These are phyloP conservation scores for Fomitopsis schrenkii DNA, from an alignment of 1,284 basidiomycete species.

Conservation along the genomic window DNA sequence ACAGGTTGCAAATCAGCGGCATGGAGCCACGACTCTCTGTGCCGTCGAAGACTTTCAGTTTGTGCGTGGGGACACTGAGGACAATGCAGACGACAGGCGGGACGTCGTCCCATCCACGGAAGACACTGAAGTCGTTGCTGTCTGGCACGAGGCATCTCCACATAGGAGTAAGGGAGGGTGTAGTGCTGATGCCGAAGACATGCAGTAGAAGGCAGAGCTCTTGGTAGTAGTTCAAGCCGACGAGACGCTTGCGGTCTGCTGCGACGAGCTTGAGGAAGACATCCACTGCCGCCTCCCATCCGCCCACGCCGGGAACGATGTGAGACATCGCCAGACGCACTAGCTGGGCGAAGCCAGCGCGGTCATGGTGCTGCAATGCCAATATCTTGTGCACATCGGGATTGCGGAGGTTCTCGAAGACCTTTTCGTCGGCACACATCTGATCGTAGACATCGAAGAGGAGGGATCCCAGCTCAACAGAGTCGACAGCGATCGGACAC, in stretches of 20 bases:
- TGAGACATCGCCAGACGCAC: slow-evolving; percentile 35
- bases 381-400: background rate
- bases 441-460: background rate
- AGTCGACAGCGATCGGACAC: slow-evolving; percentile 1
- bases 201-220: slow-evolving; percentile 33
- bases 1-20: background rate
- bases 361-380: slow-evolving; percentile 36
- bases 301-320: slow-evolving; percentile 25
- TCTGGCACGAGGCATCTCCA: slow-evolving; percentile 21
- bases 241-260: slow-evolving; percentile 23
- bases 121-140: slow-evolving; percentile 14
- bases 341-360: slow-evolving; percentile 40
- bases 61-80: background rate
- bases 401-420: background rate
- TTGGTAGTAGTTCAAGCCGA: slow-evolving; percentile 30
- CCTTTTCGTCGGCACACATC: background rate
- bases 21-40: background rate
- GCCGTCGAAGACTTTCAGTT: background rate
- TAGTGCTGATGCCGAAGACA: slow-evolving; percentile 28
- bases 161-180: background rate
- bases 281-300: slow-evolving; percentile 24
- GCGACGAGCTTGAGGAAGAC: slow-evolving; percentile 21
- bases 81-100: slow-evolving; percentile 16
- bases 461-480: background rate
- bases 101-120: slow-evolving; percentile 21